Percentiles rank a stretch among this genome's conserved stretches.
Conservation (phyloP, 108 stramenopile genomes). For the Fragilariopsis cylindrus region DNA sequence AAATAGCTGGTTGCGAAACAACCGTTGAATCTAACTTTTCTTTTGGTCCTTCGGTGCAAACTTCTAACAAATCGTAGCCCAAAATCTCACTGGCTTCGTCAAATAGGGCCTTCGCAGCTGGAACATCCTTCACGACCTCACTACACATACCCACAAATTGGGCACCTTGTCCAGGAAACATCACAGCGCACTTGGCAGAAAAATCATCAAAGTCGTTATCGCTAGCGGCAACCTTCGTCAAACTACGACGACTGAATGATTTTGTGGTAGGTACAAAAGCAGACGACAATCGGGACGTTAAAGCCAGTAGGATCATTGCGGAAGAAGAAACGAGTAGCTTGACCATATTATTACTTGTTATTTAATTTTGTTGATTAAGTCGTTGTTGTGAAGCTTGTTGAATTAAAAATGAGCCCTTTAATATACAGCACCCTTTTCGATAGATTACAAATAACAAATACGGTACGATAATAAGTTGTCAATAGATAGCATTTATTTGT, state of each 20-base stretch:
- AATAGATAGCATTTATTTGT: too few species aligned
- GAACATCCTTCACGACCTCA: slow-evolving; percentile 80
- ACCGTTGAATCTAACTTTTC: slow-evolving; percentile 94
- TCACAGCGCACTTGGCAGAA: slow-evolving; percentile 84
- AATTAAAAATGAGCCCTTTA: neutral
- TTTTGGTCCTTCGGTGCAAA: slow-evolving; percentile 93
- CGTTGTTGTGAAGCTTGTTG: neutral
- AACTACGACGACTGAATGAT: slow-evolving; percentile 43
- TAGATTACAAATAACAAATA: too few species aligned
- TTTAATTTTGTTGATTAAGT: neutral
- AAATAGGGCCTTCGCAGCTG: slow-evolving; percentile 93
- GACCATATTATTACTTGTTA: neutral
- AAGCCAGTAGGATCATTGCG: slow-evolving; percentile 37
- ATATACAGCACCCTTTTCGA: too few species aligned
- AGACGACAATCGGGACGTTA: slow-evolving; percentile 33
- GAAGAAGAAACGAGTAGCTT: slow-evolving; percentile 4
- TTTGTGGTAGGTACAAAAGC: slow-evolving; percentile 62
- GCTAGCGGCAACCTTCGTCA: slow-evolving; percentile 45
- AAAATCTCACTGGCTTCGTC: slow-evolving; percentile 94
- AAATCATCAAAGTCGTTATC: slow-evolving; percentile 89
- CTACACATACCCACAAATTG: slow-evolving; percentile 92
- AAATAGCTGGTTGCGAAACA: slow-evolving; percentile 97
- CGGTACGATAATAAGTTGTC: too few species aligned
- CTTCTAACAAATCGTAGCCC: slow-evolving; percentile 94
- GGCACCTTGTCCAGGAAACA: slow-evolving; percentile 97